Conservation (phyloP, 306 rosid genomes). For the Castanopsis chinensis region DNA sequence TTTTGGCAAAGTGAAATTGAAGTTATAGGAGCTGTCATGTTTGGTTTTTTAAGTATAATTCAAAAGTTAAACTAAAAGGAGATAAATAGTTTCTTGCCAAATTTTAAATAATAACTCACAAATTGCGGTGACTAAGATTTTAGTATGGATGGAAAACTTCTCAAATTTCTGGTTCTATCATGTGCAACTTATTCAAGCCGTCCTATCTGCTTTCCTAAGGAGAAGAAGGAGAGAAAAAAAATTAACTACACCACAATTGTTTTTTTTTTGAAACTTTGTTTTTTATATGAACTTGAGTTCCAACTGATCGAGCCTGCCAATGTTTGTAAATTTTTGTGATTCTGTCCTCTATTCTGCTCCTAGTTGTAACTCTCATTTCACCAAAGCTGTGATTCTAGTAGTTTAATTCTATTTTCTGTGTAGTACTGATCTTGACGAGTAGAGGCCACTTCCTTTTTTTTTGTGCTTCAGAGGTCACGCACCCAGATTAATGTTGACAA, state of each 20-base stretch:
- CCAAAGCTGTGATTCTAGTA: background rate
- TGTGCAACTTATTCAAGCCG: background rate
- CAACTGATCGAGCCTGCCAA: background rate
- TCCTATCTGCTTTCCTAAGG: background rate
- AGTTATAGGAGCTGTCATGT: background rate
- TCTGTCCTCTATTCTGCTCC: background rate
- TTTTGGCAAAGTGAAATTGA: background rate
- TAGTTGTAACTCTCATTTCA: slow-evolving; percentile 15
- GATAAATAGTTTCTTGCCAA: background rate
- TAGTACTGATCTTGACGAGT: slow-evolving; percentile 12
- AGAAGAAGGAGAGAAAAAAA: background rate
- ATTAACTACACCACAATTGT: background rate
- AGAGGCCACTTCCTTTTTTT: background rate
- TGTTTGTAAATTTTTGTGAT: background rate
- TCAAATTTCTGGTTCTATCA: too few species aligned
- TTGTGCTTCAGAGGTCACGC: slow-evolving; percentile 53
- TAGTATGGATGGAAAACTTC: too few species aligned
- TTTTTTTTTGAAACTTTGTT: background rate
- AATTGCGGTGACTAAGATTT: background rate
- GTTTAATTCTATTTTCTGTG: background rate
- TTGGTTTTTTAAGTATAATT: background rate
- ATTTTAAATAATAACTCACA: background rate
- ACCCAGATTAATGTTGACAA: slow-evolving; percentile 38
- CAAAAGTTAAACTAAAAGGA: background rate
- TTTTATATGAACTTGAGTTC: background rate